Percentiles rank a stretch among this genome's conserved stretches.
These are phyloP conservation scores for Populus hybrid DNA, from an alignment of 441 rosid species.

Conservation along the genomic window DNA sequence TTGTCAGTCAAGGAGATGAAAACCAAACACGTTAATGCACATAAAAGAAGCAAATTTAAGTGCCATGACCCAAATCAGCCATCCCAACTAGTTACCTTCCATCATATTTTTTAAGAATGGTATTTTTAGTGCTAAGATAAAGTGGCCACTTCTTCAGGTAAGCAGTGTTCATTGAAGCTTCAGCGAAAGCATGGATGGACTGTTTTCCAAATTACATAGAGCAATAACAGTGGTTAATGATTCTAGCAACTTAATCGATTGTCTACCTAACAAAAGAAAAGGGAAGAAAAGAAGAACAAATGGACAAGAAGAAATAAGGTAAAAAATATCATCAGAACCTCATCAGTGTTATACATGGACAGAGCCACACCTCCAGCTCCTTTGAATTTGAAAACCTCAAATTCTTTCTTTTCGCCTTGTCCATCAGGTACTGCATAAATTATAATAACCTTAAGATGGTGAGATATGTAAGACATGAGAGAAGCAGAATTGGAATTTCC, in stretches of 20 bases:
- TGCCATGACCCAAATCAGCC: background rate
- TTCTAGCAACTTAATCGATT: background rate
- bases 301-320: no score
- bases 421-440: slow-evolving; percentile 56
- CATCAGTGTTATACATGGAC: slow-evolving; percentile 85
- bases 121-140: slow-evolving; percentile 36
- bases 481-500: no score
- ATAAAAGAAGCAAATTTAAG: slow-evolving; percentile 13
- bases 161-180: slow-evolving; percentile 90
- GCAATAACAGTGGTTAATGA: background rate
- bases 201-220: slow-evolving; percentile 29
- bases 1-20: background rate
- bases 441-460: slow-evolving; percentile 9
- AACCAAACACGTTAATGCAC: background rate
- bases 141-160: slow-evolving; percentile 84
- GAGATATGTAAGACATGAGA: background rate
- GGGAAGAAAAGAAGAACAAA: background rate
- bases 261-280: background rate
- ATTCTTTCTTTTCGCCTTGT: slow-evolving; percentile 43
- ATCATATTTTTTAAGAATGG: slow-evolving; percentile 86
- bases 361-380: slow-evolving; percentile 85
- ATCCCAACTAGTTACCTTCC: slow-evolving; percentile 57
- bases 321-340: slow-evolving; percentile 34
- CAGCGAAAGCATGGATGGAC: slow-evolving; percentile 88
- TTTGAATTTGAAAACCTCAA: slow-evolving; percentile 58